Evolutionary conservation across 2,329 filamentous ascomycete genomes (phyloP).

Genomic region (Pestalotiopsis fici): DNA sequence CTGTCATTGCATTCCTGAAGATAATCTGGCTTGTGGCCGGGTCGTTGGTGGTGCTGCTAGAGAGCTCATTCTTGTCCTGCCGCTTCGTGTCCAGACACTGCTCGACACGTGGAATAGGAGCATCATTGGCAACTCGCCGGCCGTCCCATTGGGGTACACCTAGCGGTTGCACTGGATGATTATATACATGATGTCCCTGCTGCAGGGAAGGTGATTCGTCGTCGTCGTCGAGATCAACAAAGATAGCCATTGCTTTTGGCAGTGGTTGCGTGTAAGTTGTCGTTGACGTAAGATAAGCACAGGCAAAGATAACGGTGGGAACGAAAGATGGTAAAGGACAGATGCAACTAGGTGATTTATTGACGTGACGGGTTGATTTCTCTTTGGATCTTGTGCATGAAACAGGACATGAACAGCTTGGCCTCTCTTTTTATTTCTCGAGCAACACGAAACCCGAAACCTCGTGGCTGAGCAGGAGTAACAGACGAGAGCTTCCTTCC

Average conservation of each 20-base stretch:
- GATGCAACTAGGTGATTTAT: background rate
- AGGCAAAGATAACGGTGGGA: background rate
- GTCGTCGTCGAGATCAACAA: slow-evolving; percentile 34
- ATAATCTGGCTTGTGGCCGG: slow-evolving; percentile 38
- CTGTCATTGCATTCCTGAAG: slow-evolving; percentile 61
- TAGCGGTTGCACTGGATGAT: slow-evolving; percentile 1
- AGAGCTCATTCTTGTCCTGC: slow-evolving; percentile 5
- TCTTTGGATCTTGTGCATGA: background rate
- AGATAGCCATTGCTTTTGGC: slow-evolving; percentile 28
- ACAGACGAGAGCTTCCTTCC: slow-evolving; percentile 2
- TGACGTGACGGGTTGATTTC: background rate
- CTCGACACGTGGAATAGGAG: slow-evolving; percentile 8
- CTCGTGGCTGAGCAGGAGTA: slow-evolving; percentile 2
- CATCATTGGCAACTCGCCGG: slow-evolving; percentile 14
- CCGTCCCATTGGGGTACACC: slow-evolving; percentile 25
- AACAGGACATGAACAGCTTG: background rate
- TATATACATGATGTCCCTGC: slow-evolving; percentile 11
- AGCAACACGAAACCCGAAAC: background rate
- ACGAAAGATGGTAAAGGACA: background rate
- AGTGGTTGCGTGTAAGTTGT: background rate
- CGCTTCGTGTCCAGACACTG: background rate
- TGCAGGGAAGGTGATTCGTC: slow-evolving; percentile 23
- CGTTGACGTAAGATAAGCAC: slow-evolving; percentile 8
- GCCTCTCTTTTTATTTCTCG: background rate
- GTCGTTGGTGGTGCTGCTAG: background rate